phyloP scores from a whole-genome alignment of 257 asterid genomes.

The Ajuga chamaepitys region DNA sequence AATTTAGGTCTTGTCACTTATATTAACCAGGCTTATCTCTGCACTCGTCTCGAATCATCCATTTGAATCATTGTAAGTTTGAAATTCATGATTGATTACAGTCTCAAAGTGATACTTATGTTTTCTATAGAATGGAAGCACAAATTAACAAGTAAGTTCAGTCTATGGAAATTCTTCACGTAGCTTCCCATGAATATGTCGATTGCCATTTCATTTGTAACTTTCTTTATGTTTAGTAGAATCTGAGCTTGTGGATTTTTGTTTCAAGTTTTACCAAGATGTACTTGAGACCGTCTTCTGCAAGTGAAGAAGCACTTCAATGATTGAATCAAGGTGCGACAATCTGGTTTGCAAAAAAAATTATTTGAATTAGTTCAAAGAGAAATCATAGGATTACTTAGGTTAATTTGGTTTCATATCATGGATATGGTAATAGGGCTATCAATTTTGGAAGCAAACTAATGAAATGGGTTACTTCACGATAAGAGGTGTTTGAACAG shows the following conservation, averaged over 20 bases:
- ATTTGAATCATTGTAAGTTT: constrained; percentile 9
- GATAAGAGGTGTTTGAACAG: too few relatives aligned
- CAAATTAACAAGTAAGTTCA: constrained; percentile 72
- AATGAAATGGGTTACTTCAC: too few relatives aligned
- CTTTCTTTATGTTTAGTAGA: too few relatives aligned
- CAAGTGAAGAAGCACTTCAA: constrained; percentile 97
- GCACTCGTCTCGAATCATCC: background rate
- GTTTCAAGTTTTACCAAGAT: too few relatives aligned
- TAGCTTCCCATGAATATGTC: constrained; percentile 21
- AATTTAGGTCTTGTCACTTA: too few relatives aligned
- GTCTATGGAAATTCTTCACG: constrained; percentile 8
- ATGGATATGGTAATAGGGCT: too few relatives aligned
- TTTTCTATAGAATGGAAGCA: constrained; percentile 72
- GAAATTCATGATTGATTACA: constrained; percentile 20
- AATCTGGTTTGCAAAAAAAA: too few relatives aligned
- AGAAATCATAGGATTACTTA: too few relatives aligned
- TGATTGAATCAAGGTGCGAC: constrained; percentile 99
- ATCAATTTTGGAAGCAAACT: too few relatives aligned
- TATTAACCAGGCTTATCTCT: background rate
- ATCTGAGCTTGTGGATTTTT: constrained; percentile 43
- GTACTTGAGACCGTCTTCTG: constrained; percentile 97
- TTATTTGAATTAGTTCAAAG: too few relatives aligned
- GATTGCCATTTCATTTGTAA: constrained; percentile 29
- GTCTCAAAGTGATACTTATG: too few relatives aligned
- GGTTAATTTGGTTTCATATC: too few relatives aligned